Base-by-base conservation (phyloP, 2,329 filamentous ascomycete species). In the Xylaria arbuscula region DNA sequence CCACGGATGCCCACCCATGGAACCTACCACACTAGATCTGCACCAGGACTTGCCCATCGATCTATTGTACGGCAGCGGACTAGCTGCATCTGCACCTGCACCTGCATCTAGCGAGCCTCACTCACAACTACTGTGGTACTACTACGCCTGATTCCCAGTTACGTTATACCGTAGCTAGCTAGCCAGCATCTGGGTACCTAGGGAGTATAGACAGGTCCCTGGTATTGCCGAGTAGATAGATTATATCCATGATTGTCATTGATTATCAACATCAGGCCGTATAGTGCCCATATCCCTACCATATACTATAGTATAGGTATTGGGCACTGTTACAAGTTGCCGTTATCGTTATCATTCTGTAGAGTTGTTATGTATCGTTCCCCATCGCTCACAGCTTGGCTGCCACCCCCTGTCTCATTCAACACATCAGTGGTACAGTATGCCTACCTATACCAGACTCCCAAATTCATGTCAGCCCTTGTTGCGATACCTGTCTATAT, bases 1-100 rank as follows among this genome's bases (percentile, higher is more conserved):
- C 63, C 68, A 61, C 68, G 66, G 61, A 47, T 60, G 63, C 54
- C 66, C 68, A 65, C 66, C 64, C 64, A 53, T 53, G 62, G 57
- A 65, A 60, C 2, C 60, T 64, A 53, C 61, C n/a, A 60, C 36
- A 62, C 64, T n/a, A 62, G 66, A 70, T 70, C 68, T 70, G 66
- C 67, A 63, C 67, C 48, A 63, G 67, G 67, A 63, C 67, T 66
- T 22, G 53, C 34, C 47, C 48, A 59, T 51, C 64, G 42, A 66
- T 63, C 53, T 59, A 64, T 62, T 50, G 57, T 66, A 60, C 68
- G 62, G 68, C 68, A 64, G 64, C 60, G 55, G 32, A 50, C 64
- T 53, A 67, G 63, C 54, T 68, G 58, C 54, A 69, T 66, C 67
- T 66, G 62, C 62, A 66, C 38, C 50, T 61, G 57, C 63, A 64